phyloP scores from a whole-genome alignment of 2,329 filamentous ascomycete species.

The Aspergillus texensis region DNA sequence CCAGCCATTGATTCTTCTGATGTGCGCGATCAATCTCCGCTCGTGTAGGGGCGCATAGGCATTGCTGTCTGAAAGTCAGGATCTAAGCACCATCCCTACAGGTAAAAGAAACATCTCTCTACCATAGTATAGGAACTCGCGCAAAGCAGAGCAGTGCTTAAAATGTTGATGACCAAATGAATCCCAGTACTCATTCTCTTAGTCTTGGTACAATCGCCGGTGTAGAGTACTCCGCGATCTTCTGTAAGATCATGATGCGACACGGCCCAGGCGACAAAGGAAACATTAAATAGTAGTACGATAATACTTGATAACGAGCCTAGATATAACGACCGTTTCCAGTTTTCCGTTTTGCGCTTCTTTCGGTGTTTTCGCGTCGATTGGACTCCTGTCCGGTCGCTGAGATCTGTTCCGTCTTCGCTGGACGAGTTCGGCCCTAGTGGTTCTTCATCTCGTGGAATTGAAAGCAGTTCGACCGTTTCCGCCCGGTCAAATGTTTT shows the following conservation, averaged over 20 bases:
- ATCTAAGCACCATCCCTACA: neutral
- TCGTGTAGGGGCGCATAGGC: slow-evolving; percentile 8
- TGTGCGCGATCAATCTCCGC: slow-evolving; percentile 10
- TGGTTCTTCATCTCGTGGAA: neutral
- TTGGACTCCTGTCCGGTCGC: neutral
- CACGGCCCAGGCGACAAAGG: slow-evolving; percentile 1
- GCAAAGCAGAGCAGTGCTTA: slow-evolving; percentile 8
- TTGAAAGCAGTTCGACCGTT: neutral
- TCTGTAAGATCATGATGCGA: slow-evolving; percentile 1
- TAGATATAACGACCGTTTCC: neutral
- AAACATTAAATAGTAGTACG: neutral
- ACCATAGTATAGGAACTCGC: slow-evolving; percentile 15
- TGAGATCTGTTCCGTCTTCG: neutral
- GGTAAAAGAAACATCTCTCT: neutral
- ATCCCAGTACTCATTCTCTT: slow-evolving; percentile 1
- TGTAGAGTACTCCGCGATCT: neutral
- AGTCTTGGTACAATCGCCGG: slow-evolving; percentile 4
- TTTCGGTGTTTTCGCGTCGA: neutral
- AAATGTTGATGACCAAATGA: slow-evolving; percentile 15
- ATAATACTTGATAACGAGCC: neutral
- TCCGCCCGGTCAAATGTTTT: neutral
- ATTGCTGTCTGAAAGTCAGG: slow-evolving; percentile 6
- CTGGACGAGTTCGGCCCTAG: neutral
- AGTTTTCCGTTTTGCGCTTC: neutral
- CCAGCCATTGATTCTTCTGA: slow-evolving; percentile 2